Evolutionary conservation across 2,329 filamentous ascomycete genomes (phyloP).

Genomic region (Fusarium annulatum): DNA sequence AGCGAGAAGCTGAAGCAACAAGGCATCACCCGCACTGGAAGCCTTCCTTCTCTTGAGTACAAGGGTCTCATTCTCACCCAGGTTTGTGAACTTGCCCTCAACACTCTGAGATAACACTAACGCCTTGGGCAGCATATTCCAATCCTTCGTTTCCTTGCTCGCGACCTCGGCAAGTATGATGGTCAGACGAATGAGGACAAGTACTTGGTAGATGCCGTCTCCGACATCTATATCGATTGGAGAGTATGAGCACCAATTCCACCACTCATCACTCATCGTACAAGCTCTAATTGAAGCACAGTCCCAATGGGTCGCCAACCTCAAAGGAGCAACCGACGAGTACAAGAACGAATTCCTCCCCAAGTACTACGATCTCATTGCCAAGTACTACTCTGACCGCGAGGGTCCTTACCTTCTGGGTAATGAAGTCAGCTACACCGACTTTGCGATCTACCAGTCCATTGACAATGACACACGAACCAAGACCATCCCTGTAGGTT

Average conservation of each 20-base stretch:
- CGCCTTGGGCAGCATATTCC: too few species aligned
- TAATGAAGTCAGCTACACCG: conserved; percentile 18
- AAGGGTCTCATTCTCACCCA: conserved; percentile 46
- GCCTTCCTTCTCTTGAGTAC: conserved; percentile 51
- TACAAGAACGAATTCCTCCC: conserved; percentile 25
- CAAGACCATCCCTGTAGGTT: conserved; percentile 13
- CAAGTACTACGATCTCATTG: conserved; percentile 13
- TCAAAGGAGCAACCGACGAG: conserved; percentile 4
- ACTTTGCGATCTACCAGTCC: conserved; percentile 29
- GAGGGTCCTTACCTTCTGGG: conserved; percentile 27
- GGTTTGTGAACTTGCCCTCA: too few species aligned
- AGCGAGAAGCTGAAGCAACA: conserved; percentile 45
- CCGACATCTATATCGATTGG: conserved; percentile 25
- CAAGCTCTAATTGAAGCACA: not conserved
- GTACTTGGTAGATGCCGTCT: conserved; percentile 17
- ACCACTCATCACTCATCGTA: fast-evolving
- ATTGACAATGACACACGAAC: conserved; percentile 25
- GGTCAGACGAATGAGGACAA: conserved; percentile 18
- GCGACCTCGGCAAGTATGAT: conserved; percentile 29
- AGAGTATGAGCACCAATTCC: not conserved
- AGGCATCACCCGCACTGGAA: conserved; percentile 46
- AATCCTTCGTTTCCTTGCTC: conserved; percentile 19
- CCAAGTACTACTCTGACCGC: conserved; percentile 23
- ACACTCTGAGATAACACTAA: too few species aligned
- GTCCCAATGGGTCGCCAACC: conserved; percentile 10